Percentiles rank a stretch among this genome's conserved stretches.
Conservation (phyloP, 1,284 basidiomycete species). For the Heterobasidion parviporum region DNA sequence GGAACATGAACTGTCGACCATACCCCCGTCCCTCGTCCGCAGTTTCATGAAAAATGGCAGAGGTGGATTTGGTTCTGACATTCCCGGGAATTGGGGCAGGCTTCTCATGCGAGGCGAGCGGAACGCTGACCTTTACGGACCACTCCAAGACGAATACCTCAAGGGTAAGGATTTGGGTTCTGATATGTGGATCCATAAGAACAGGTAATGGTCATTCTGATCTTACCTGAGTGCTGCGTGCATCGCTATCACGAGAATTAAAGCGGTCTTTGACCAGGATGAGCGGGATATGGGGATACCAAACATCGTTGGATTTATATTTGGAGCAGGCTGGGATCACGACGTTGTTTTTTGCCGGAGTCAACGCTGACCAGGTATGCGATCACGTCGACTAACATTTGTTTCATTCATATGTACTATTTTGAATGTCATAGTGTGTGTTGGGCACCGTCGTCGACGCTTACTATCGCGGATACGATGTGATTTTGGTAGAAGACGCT, state of each 20-base stretch:
- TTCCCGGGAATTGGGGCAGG: slow-evolving; percentile 47
- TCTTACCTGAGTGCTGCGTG: neutral
- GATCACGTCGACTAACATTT: neutral
- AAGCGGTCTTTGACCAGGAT: slow-evolving; percentile 30
- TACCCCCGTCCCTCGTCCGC: slow-evolving; percentile 48
- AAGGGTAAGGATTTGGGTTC: slow-evolving; percentile 44
- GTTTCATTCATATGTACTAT: neutral
- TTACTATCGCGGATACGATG: slow-evolving; percentile 58
- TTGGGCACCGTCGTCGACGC: slow-evolving; percentile 55
- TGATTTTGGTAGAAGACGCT: slow-evolving; percentile 46
- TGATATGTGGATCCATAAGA: slow-evolving; percentile 69
- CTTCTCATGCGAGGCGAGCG: slow-evolving; percentile 51
- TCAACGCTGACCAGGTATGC: slow-evolving; percentile 59
- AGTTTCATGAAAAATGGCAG: slow-evolving; percentile 30
- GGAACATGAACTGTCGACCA: slow-evolving; percentile 49
- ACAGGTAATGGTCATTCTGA: slow-evolving; percentile 27
- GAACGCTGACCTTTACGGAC: slow-evolving; percentile 52
- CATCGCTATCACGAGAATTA: too few species aligned
- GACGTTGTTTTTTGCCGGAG: slow-evolving; percentile 55
- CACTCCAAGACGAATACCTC: slow-evolving; percentile 46
- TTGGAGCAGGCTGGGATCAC: slow-evolving; percentile 55
- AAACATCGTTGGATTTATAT: slow-evolving; percentile 50
- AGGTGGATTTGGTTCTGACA: slow-evolving; percentile 49
- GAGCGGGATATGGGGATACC: slow-evolving; percentile 60
- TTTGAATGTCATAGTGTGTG: slow-evolving; percentile 39